Percentiles rank a stretch among this genome's conserved stretches.
These are phyloP conservation scores for Ganoderma sinense DNA, from an alignment of 1,284 basidiomycete species.

Conservation along the genomic window DNA sequence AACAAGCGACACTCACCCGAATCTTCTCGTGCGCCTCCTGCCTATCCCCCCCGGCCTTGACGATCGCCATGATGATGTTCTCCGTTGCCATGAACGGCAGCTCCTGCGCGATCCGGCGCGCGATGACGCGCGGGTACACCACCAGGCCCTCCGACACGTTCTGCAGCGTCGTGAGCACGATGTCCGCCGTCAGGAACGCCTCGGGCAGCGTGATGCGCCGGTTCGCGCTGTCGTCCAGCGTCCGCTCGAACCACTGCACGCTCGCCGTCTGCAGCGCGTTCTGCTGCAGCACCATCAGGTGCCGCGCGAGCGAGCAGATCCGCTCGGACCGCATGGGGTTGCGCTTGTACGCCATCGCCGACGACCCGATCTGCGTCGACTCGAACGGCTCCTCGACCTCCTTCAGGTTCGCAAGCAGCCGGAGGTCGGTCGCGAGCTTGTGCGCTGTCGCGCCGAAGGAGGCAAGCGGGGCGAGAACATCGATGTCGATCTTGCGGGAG, in stretches of 20 bases:
- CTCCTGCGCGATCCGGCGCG: constrained; percentile 91
- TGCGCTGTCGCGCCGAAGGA: constrained; percentile 96
- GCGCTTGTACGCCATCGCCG: constrained; percentile 99
- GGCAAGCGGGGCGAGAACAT: constrained; percentile 90
- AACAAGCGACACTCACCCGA: constrained; percentile 59
- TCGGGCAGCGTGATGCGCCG: constrained; percentile 96
- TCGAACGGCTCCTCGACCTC: constrained; percentile 99
- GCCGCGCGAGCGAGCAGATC: constrained; percentile 93
- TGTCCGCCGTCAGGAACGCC: constrained; percentile 97
- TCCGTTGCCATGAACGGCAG: constrained; percentile 99
- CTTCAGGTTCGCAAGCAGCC: constrained; percentile 93
- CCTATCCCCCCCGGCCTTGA: constrained; percentile 93
- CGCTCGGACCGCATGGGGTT: constrained; percentile 99
- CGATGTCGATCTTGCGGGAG: constrained; percentile 96
- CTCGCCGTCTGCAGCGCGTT: constrained; percentile 92
- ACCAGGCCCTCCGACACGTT: constrained; percentile 98
- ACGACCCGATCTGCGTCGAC: constrained; percentile 98
- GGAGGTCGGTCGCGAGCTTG: constrained; percentile 97
- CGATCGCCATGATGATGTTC: constrained; percentile 99
- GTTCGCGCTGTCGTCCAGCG: constrained; percentile 96
- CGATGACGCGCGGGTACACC: constrained; percentile 97
- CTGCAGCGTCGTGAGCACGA: constrained; percentile 93
- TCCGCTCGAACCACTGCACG: constrained; percentile 97
- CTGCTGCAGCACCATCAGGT: constrained; percentile 93
- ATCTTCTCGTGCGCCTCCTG: constrained; percentile 98